A percentile compares a stretch with the other conserved stretches of the same genome.
phyloP scores from a whole-genome alignment of 345 rosid species.

The Citrus sp. region DNA sequence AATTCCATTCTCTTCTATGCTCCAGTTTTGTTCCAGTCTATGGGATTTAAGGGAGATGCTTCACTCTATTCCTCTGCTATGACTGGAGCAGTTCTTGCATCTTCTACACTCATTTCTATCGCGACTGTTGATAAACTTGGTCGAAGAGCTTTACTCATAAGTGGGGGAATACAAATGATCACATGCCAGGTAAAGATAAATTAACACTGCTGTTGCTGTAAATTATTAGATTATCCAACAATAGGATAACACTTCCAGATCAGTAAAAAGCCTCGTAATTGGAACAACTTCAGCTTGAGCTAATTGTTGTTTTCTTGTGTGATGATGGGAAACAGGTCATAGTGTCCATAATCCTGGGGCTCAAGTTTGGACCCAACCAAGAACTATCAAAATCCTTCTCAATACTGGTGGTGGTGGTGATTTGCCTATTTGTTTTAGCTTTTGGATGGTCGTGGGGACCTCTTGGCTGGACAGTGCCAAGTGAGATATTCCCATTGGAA shows the following conservation, averaged over 20 bases:
- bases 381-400: conserved; percentile 68
- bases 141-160: conserved; percentile 68
- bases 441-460: conserved; percentile 99
- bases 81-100: conserved; percentile 88
- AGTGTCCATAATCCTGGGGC: conserved; percentile 70
- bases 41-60: conserved; percentile 87
- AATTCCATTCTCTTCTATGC: conserved; percentile 95
- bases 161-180: conserved; percentile 87
- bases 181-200: conserved; percentile 59
- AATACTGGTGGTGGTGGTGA: conserved; percentile 56
- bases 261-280: not conserved
- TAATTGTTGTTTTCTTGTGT: not conserved
- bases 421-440: conserved; percentile 83
- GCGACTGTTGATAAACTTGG: conserved; percentile 73
- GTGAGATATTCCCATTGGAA: conserved; percentile 89
- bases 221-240: not conserved
- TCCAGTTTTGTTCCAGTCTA: conserved; percentile 79
- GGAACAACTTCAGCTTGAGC: not conserved
- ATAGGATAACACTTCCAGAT: no score
- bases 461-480: conserved; percentile 90
- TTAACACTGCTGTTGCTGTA: not conserved
- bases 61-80: conserved; percentile 85
- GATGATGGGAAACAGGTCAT: conserved; percentile 39
- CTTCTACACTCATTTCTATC: conserved; percentile 80
- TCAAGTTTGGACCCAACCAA: conserved; percentile 68